These are phyloP conservation scores for Lactarius psammicola DNA, from an alignment of 768 basidiomycete species.

Conservation along the genomic window DNA sequence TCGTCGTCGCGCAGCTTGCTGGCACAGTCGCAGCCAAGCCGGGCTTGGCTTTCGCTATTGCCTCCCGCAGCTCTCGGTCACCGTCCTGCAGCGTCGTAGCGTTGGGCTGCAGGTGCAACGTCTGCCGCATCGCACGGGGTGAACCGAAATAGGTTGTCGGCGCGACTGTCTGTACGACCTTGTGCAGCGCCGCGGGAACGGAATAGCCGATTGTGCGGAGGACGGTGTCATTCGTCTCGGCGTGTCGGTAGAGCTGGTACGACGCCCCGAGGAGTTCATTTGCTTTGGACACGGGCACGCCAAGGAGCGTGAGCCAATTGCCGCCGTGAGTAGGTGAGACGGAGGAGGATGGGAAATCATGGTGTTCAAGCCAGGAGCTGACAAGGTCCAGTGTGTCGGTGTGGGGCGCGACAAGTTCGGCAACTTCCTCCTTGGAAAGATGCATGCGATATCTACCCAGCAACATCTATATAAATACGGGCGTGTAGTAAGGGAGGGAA, in stretches of 20 bases:
- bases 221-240: conserved; percentile 46
- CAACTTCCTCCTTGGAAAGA: conserved; percentile 56
- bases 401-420: conserved; percentile 54
- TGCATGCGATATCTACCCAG: conserved; percentile 54
- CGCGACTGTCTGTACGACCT: conserved; percentile 56
- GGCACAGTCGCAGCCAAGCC: conserved; percentile 37
- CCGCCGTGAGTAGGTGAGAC: conserved; percentile 46
- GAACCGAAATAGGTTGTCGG: conserved; percentile 65
- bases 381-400: conserved; percentile 51
- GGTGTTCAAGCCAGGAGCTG: conserved; percentile 53
- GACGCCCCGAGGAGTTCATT: conserved; percentile 57
- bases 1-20: conserved; percentile 41
- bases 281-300: conserved; percentile 53
- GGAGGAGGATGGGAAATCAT: conserved; percentile 44
- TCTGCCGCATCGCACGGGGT: conserved; percentile 50
- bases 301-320: conserved; percentile 54
- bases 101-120: conserved; percentile 55
- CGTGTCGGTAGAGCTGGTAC: conserved; percentile 57
- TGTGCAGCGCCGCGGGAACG: conserved; percentile 52
- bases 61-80: conserved; percentile 23
- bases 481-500: too few relatives aligned
- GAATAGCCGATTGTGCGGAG: conserved; percentile 61
- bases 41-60: not conserved
- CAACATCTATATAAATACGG: too few relatives aligned
- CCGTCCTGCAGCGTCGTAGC: conserved; percentile 40